These are phyloP conservation scores for Corinectria fuckeliana DNA, from an alignment of 2,329 filamentous ascomycete genomes.

Conservation along the genomic window DNA sequence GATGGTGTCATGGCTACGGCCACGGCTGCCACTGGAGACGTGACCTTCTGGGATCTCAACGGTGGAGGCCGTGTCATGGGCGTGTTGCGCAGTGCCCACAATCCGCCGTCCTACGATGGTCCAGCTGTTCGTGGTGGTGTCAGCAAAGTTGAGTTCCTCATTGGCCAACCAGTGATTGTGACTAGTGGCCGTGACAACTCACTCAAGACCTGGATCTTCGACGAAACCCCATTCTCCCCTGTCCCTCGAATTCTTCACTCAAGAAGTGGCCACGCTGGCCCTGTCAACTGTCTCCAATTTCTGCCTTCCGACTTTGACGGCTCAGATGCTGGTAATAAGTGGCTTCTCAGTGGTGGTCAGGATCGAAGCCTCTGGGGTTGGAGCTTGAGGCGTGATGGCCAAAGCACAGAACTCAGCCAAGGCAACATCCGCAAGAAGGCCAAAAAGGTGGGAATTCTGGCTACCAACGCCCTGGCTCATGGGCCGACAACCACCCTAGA, in stretches of 20 bases:
- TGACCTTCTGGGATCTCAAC: constrained; percentile 97
- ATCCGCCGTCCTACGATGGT: constrained; percentile 67
- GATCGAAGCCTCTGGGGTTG: constrained; percentile 96
- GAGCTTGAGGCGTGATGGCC: constrained; percentile 92
- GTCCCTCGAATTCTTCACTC: constrained; percentile 85
- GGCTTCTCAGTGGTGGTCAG: constrained; percentile 87
- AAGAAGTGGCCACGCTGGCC: constrained; percentile 86
- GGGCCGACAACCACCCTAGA: constrained; percentile 71
- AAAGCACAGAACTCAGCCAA: constrained; percentile 92
- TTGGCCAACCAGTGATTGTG: constrained; percentile 86
- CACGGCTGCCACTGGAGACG: constrained; percentile 78
- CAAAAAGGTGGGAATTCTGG: constrained; percentile 81
- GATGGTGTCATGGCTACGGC: constrained; percentile 95
- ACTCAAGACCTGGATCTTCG: constrained; percentile 95
- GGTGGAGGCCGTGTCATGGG: constrained; percentile 86
- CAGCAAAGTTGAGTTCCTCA: constrained; percentile 86
- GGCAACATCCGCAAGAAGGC: constrained; percentile 87
- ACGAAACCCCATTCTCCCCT: constrained; percentile 87
- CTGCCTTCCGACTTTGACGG: constrained; percentile 89
- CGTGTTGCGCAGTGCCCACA: constrained; percentile 86
- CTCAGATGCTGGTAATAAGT: constrained; percentile 87
- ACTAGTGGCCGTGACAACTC: constrained; percentile 94
- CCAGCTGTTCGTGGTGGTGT: constrained; percentile 74
- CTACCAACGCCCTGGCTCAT: constrained; percentile 60
- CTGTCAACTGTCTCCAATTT: constrained; percentile 83